Conservation (phyloP, 1,284 basidiomycete genomes). For the Cryptococcus hybrid region DNA sequence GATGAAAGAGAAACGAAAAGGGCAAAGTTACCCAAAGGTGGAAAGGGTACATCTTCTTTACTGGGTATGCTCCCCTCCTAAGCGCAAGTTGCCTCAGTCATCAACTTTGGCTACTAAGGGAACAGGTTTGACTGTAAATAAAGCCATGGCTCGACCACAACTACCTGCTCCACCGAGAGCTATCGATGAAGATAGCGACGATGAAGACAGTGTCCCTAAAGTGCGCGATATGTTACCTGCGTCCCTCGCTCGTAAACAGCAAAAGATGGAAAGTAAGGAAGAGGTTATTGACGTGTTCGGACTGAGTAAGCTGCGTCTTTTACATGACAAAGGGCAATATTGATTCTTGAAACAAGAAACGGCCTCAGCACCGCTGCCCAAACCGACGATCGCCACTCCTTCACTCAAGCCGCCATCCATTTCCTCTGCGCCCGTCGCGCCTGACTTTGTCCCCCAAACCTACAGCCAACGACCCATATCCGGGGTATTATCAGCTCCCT, state of each 20-base stretch:
- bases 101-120: slow-evolving; percentile 8
- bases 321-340: not conserved
- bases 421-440: slow-evolving; percentile 43
- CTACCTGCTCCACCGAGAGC: slow-evolving; percentile 4
- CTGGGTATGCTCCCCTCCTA: slow-evolving; percentile 49
- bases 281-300: slow-evolving; percentile 47
- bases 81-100: slow-evolving; percentile 35
- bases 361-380: slow-evolving; percentile 6
- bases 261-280: slow-evolving; percentile 14
- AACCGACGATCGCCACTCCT: slow-evolving; percentile 9
- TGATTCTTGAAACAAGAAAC: not conserved
- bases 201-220: slow-evolving; percentile 29
- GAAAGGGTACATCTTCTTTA: slow-evolving; percentile 39
- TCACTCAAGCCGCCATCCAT: slow-evolving; percentile 28
- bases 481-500: slow-evolving; percentile 82
- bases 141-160: slow-evolving; percentile 22
- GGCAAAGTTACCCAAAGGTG: slow-evolving; percentile 19
- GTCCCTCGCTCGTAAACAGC: slow-evolving; percentile 15
- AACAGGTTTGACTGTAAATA: slow-evolving; percentile 26
- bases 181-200: slow-evolving; percentile 7
- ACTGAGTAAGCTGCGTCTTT: slow-evolving; percentile 29
- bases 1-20: slow-evolving; percentile 25
- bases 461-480: slow-evolving; percentile 70
- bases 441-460: slow-evolving; percentile 71
- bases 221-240: slow-evolving; percentile 17